Evolutionary conservation across 306 rosid species (phyloP), one percentile per base, ranked within the genome.

Genomic region (Castanopsis chinensis): DNA sequence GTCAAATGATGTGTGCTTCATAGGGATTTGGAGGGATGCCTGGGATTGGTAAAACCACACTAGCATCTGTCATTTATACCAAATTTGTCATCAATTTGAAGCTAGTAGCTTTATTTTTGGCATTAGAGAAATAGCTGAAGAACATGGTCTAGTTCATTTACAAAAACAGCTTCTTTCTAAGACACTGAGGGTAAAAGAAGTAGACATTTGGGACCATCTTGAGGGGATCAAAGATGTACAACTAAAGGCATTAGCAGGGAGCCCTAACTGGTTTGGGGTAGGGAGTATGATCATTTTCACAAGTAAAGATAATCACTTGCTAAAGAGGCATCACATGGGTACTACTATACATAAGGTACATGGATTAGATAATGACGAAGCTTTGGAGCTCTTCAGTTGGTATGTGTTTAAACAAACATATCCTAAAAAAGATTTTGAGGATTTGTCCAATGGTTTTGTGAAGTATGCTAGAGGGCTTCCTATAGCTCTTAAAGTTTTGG

Each of bases 1-100:
- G 13, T 45, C 17, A 14, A 15, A 32, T 1, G 77, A 76, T 70
- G 77, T 76, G 52, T 28, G 8, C 13, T 71, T 76, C 33, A 1
- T 76, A 1, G 84, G 84, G 1, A 81, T 81, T 59, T 76, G 85
- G 85, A n/a, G 85, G 85, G 19, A 75, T 75, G 79, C 58, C 45
- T 1, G 59, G 79, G 10, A 19, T 61, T 21, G 79, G 79, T 1
- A 81, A 81, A 57, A 63, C 73, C 54, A 53, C 74, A 68, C 69
- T 45, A 1, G 74, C 80, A 1, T 18, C 3, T 25, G 56, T 3
- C 9, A n/a, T 77, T 49, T 77, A 67, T 19, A 0, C 53, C 6
- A 77, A 53, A 77, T 77, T 27, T 4, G 30, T 18, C 3, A 1
- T 33, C 58, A 57, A 10, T 78, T 78, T 41, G 70, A 64, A 0